Percentiles rank a stretch among this genome's conserved stretches.
phyloP scores from a whole-genome alignment of 2,329 filamentous ascomycete species.

The Bimuria novae-zelandiae region DNA sequence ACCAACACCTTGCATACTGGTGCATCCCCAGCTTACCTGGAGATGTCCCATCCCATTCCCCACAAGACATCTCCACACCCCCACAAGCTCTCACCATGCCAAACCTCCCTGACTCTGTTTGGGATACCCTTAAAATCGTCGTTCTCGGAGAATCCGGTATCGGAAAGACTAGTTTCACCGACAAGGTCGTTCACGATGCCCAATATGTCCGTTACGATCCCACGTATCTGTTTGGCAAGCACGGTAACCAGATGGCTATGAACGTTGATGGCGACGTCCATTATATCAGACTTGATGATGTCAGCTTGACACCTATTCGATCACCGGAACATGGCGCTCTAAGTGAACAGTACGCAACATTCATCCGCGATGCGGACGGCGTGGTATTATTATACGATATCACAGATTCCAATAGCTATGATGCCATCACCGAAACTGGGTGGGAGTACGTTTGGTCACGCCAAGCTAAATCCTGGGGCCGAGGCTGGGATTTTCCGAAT shows the following conservation, averaged over 20 bases:
- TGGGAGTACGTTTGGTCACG: constrained; percentile 23
- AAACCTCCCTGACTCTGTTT: neutral
- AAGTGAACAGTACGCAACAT: constrained; percentile 10
- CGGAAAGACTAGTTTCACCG: constrained; percentile 34
- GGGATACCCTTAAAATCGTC: constrained; percentile 7
- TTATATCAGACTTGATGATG: constrained; percentile 22
- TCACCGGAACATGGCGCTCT: constrained; percentile 8
- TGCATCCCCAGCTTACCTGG: too few species aligned
- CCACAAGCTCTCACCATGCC: neutral
- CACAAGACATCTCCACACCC: neutral
- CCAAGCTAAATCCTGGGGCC: constrained; percentile 1
- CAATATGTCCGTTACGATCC: constrained; percentile 21
- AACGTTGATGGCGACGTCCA: constrained; percentile 13
- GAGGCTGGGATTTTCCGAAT: neutral
- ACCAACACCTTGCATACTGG: neutral
- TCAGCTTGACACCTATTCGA: constrained; percentile 24
- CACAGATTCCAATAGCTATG: constrained; percentile 26
- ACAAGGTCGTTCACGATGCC: constrained; percentile 21
- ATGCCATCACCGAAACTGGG: constrained; percentile 21
- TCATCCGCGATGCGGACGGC: constrained; percentile 22
- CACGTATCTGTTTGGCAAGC: neutral
- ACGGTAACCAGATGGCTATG: constrained; percentile 9
- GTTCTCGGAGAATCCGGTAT: constrained; percentile 29
- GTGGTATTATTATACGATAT: constrained; percentile 38
- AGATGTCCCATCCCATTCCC: too few species aligned